phyloP scores from a whole-genome alignment of 2,329 filamentous ascomycete genomes.

The Penicillium griseofulvum region DNA sequence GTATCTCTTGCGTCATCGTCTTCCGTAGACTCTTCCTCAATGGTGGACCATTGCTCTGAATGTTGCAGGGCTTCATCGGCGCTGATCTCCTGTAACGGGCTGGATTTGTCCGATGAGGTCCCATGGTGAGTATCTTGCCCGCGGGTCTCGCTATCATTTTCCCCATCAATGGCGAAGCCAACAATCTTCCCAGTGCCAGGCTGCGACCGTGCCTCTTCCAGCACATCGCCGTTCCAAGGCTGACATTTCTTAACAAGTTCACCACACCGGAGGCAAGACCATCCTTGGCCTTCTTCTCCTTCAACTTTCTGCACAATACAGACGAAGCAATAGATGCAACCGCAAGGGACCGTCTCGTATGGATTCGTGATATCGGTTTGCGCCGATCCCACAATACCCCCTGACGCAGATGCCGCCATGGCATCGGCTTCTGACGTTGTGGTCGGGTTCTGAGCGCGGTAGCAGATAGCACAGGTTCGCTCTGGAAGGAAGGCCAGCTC shows the following conservation, averaged over 20 bases:
- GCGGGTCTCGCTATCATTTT: conserved; percentile 13
- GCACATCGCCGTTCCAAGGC: conserved; percentile 87
- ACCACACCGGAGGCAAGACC: conserved; percentile 86
- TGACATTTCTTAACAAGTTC: conserved; percentile 78
- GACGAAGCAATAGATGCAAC: conserved; percentile 93
- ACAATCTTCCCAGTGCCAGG: conserved; percentile 41
- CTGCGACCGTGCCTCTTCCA: conserved; percentile 47
- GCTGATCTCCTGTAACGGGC: conserved; percentile 28
- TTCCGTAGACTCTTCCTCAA: conserved; percentile 30
- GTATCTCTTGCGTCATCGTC: background rate
- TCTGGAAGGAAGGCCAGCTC: conserved; percentile 86
- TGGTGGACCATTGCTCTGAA: conserved; percentile 38
- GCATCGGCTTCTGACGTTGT: conserved; percentile 72
- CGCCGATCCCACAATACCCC: conserved; percentile 80
- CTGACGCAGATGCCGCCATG: conserved; percentile 63
- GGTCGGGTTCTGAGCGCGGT: conserved; percentile 80
- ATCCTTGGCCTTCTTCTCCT: conserved; percentile 89
- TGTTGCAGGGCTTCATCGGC: conserved; percentile 36
- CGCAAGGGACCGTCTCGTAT: conserved; percentile 85
- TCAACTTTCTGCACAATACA: conserved; percentile 89
- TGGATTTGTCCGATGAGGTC: conserved; percentile 14
- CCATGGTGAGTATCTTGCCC: conserved; percentile 8
- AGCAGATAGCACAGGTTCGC: conserved; percentile 94
- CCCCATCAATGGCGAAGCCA: conserved; percentile 40
- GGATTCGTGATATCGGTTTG: conserved; percentile 95